These are phyloP conservation scores for Neurospora terricola DNA, from an alignment of 495 filamentous ascomycete genomes.

Conservation along the genomic window DNA sequence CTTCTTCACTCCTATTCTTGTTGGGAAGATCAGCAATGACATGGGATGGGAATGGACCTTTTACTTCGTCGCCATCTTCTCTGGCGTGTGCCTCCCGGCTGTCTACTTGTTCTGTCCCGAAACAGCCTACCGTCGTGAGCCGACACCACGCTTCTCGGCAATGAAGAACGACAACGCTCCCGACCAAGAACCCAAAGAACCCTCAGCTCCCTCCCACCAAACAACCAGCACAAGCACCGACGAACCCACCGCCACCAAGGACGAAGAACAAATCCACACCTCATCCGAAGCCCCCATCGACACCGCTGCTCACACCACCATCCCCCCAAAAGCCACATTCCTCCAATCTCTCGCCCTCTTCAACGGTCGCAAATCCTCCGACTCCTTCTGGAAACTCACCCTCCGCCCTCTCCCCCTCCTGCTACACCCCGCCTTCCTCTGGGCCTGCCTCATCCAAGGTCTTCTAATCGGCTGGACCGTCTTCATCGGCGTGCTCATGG, in stretches of 20 bases:
- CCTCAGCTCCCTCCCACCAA: background rate
- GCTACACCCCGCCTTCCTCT: constrained; percentile 76
- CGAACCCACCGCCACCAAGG: background rate
- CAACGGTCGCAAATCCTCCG: constrained; percentile 65
- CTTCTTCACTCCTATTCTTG: constrained; percentile 82
- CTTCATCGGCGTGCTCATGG: constrained; percentile 81
- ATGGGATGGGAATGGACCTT: constrained; percentile 77
- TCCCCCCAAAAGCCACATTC: constrained; percentile 40
- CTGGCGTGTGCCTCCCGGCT: constrained; percentile 49
- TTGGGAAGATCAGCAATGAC: constrained; percentile 69
- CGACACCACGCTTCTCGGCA: background rate
- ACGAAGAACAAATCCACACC: constrained; percentile 1
- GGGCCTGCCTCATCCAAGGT: constrained; percentile 86
- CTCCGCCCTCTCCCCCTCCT: constrained; percentile 54
- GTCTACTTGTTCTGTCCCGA: constrained; percentile 77
- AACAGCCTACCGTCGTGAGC: constrained; percentile 62
- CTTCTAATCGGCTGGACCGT: constrained; percentile 92
- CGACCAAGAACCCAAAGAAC: background rate
- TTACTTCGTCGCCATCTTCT: constrained; percentile 64
- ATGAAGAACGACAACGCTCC: background rate
- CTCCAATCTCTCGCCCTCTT: constrained; percentile 54
- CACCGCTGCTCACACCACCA: background rate
- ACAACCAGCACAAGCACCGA: background rate
- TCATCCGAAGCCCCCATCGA: background rate
- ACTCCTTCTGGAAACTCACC: constrained; percentile 52